A percentile compares a stretch with the other conserved stretches of the same genome.
Conservation (phyloP, 139 green algal species). For the Chlorella ohadii region DNA sequence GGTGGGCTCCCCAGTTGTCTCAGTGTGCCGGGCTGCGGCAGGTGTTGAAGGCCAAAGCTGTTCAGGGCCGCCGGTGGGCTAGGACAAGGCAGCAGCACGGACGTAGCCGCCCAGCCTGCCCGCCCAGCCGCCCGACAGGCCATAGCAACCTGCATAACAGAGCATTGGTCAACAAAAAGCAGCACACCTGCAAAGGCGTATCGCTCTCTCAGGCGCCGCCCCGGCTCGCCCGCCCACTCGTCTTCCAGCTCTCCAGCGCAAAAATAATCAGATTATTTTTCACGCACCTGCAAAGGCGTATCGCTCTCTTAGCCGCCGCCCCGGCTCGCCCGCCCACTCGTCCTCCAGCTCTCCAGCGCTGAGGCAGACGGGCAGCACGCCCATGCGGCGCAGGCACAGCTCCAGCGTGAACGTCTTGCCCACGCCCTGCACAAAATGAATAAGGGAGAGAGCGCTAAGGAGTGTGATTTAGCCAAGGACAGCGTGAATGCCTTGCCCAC, state of each 20-base stretch:
- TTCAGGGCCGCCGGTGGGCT: too few species aligned
- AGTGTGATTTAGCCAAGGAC: too few species aligned
- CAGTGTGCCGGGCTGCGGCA: too few species aligned
- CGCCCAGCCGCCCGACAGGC: too few species aligned
- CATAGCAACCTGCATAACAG: too few species aligned
- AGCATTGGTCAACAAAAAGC: too few species aligned
- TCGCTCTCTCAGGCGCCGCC: slow-evolving; percentile 41
- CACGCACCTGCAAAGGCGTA: slow-evolving; percentile 30
- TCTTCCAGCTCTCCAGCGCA: slow-evolving; percentile 80
- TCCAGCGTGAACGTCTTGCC: slow-evolving; percentile 79
- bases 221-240: slow-evolving; percentile 71
- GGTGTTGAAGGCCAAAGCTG: too few species aligned
- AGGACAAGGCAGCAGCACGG: too few species aligned
- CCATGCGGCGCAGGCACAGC: slow-evolving; percentile 9
- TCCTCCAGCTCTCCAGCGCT: slow-evolving; percentile 80
- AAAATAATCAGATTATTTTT: too few species aligned
- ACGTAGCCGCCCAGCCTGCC: too few species aligned
- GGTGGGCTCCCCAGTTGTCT: too few species aligned
- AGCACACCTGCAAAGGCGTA: slow-evolving; percentile 30
- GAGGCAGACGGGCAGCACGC: slow-evolving; percentile 33
- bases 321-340: slow-evolving; percentile 71
- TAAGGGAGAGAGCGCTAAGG: not conserved
- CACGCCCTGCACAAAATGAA: slow-evolving; percentile 42
- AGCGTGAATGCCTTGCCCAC: too few species aligned
- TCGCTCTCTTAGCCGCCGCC: slow-evolving; percentile 41